Base-by-base conservation (phyloP, 306 rosid genomes). In the Castanea crenata region DNA sequence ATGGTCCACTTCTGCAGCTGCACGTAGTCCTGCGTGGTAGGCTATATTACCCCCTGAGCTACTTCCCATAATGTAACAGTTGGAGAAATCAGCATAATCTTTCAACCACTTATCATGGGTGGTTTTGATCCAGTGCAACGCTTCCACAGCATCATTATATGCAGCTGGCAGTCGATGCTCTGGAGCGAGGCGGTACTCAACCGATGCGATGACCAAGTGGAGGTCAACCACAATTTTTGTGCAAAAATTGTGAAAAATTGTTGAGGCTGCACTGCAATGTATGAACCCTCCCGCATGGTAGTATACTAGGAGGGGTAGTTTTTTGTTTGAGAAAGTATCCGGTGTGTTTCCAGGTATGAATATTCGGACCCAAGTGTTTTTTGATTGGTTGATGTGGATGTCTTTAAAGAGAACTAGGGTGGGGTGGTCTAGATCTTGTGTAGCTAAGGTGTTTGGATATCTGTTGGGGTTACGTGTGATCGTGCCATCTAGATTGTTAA, bases 31-130 rank as follows among this genome's bases (percentile, higher is more conserved):
- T 1, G 83, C 84, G 20, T 74, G 73, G 76, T 86, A 90, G 0
- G 91, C 86, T 31, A 88, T 90, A 63, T 84, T 90, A 0, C 46
- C 91, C 1, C 90, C 89, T 0, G 94, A 85, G n/a, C 90, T 88
- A 3, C 63, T 15, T 15, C 94, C 94, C 94, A 88, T 84, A 0
- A 90, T 81, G 58, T 73, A 88, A 70, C 84, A 83, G 16, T 73
- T 80, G 3, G 90, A 79, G 1, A 61, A 63, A 15, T 90, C 94
- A 2, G 87, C 90, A 20, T 82, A 56, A 7, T 68, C 38, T 18
- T 15, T 74, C 64, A 90, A 31, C 91, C 90, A 90, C 3, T 78
- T 81, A 20, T 90, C 79, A 5, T 74, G 15, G 15, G 55, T 8
- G 23, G 78, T 34, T 82, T 69, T 80, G 71, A 90, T 76, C 83